phyloP scores from a whole-genome alignment of 805 yeast species.

The Schwanniomyces yamadae region DNA sequence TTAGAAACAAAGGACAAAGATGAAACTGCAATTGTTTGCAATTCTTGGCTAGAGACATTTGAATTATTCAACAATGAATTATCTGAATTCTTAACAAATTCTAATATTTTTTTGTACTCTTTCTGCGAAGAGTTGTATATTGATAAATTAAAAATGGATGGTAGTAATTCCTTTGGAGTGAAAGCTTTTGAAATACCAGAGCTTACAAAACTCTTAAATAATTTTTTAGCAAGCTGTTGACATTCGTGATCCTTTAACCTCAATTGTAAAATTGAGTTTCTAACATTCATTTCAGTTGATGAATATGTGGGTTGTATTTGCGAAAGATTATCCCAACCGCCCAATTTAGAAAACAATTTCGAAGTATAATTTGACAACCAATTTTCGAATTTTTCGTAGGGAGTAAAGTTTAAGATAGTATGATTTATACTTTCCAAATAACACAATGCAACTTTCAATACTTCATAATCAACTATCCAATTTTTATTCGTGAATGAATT shows the following conservation, averaged over 20 bases:
- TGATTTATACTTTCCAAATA: slow-evolving; percentile 33
- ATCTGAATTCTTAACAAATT: slow-evolving; percentile 50
- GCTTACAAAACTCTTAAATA: slow-evolving; percentile 49
- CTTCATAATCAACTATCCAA: slow-evolving; percentile 25
- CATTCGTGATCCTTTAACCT: slow-evolving; percentile 28
- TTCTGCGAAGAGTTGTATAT: slow-evolving; percentile 40
- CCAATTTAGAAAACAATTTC: slow-evolving; percentile 22
- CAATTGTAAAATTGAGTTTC: slow-evolving; percentile 44
- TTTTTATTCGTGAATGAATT: slow-evolving; percentile 21
- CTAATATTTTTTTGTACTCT: slow-evolving; percentile 60
- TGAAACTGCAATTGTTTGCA: slow-evolving; percentile 57
- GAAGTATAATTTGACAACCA: slow-evolving; percentile 20
- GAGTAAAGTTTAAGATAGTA: slow-evolving; percentile 29
- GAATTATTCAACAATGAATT: slow-evolving; percentile 42
- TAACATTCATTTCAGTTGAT: slow-evolving; percentile 41
- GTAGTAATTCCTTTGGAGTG: slow-evolving; percentile 49
- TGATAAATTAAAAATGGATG: slow-evolving; percentile 42
- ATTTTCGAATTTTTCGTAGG: slow-evolving; percentile 18
- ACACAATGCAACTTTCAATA: slow-evolving; percentile 36
- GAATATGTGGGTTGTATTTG: slow-evolving; percentile 13
- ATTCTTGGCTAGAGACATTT: slow-evolving; percentile 29
- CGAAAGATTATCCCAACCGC: slow-evolving; percentile 24
- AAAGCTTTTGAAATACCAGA: slow-evolving; percentile 50
- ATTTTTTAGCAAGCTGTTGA: slow-evolving; percentile 32
- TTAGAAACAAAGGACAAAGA: slow-evolving; percentile 52